phyloP scores from a whole-genome alignment of 2,329 filamentous ascomycete genomes.

The Penicillium rolfsii region DNA sequence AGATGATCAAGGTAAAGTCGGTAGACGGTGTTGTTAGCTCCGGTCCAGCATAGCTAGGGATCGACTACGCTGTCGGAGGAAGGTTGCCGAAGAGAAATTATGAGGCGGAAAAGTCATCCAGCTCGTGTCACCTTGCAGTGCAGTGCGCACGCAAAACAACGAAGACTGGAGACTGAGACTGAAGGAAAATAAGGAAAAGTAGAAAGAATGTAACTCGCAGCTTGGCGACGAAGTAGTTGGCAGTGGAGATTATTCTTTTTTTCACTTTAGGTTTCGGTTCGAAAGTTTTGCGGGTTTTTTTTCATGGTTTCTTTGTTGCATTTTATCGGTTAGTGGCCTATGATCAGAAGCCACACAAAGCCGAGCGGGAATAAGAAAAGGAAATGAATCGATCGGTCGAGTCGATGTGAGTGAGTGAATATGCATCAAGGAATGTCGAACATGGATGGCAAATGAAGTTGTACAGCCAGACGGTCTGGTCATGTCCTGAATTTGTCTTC shows the following conservation, averaged over 20 bases:
- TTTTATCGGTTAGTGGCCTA: neutral
- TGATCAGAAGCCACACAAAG: neutral
- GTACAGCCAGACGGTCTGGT: neutral
- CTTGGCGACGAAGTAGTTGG: neutral
- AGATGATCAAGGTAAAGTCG: neutral
- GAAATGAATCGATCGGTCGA: conserved; percentile 16
- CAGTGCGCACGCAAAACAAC: neutral
- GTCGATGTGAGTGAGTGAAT: conserved; percentile 20
- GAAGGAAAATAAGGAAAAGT: neutral
- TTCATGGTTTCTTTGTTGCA: conserved; percentile 5
- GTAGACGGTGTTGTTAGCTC: neutral
- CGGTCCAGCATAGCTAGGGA: conserved; percentile 1
- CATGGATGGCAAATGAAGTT: neutral
- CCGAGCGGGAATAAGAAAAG: conserved; percentile 11
- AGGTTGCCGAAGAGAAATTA: conserved; percentile 25
- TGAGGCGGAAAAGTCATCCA: conserved; percentile 6
- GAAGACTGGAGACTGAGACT: neutral
- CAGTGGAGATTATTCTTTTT: neutral
- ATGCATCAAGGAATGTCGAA: neutral
- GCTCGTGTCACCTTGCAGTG: neutral
- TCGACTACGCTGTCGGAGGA: neutral
- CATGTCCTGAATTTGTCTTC: neutral
- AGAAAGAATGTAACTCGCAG: conserved; percentile 6
- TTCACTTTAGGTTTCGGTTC: conserved; percentile 6
- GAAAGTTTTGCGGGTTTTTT: conserved; percentile 8